Base-by-base conservation (phyloP, 805 yeast species). In the Danielia reshetovae region DNA sequence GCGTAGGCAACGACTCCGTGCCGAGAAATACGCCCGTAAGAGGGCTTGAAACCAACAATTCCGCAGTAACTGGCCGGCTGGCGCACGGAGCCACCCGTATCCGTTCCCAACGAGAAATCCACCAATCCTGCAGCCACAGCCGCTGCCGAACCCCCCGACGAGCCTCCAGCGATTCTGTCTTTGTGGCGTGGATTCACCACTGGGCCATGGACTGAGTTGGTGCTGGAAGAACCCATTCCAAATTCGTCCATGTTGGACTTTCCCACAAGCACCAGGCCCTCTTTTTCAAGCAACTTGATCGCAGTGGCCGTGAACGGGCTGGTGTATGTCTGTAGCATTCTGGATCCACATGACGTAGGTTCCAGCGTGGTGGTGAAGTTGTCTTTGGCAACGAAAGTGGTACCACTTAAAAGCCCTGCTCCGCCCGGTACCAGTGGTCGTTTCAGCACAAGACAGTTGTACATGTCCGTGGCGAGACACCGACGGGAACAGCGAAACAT, bases 41-140 rank as follows among this genome's bases (percentile, higher is more conserved):
- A 72, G 1, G 98, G 98, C 57, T 93, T 93, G 63, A 87, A 87
- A 1, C 98, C 98, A 19, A 77, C 62, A 0, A 83, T 71, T 2
- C 89, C 85, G 46, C 90, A 81, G 55, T 82, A 87, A 13, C 95
- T 81, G 1, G 95, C 94, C 0, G 99, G 99, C 14, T 86, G 65
- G 41, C 99, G 70, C 0, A 93, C 86, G 0, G 97, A 87, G 0
- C 99, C 99, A 4, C 99, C 99, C 0, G 99, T 93, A 51, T 93
- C 99, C 1, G 97, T 85, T 0, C 98, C 99, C 24, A 93, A 59
- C 1, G 95, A 75, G 48, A 85, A 79, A 52, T 82, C 86, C 22
- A 78, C 81, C 42, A 78, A 52, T 1, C 65, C 81, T 0, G 81
- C 74, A 1, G 90, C 81, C 2, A 90, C 96, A 0, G 94, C 85